Evolutionary conservation across 2,329 filamentous ascomycete species (phyloP), one percentile per base, ranked within the genome.

Genomic region (Colletotrichum destructivum): DNA sequence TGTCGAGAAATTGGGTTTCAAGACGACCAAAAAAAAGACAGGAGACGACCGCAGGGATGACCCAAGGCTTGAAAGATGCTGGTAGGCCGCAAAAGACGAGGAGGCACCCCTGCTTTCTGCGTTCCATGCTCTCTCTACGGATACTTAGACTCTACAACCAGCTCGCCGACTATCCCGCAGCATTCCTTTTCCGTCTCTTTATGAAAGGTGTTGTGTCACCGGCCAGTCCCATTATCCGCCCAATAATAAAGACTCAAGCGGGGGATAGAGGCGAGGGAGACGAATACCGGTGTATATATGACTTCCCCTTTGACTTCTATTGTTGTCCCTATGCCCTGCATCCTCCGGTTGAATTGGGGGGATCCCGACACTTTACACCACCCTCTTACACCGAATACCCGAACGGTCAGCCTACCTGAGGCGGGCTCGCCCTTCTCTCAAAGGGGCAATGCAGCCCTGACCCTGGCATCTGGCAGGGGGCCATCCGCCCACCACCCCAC

Each of bases 331-430:
- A 64, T 71, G 54, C 61, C 8, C 31, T 38, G 31, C n/a, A 55
- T 55, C 42, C 15, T 16, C 57, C 23, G 52, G 64, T 49, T 44
- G 49, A 42, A 55, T 46, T 31, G 26, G 26, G 26, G 26, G 26
- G 26, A 31, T 31, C 63, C 63, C 44, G n/a, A 35, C 23, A 54
- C 23, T 42, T 40, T 9, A 13, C 52, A 31, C 26, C 44, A 16
- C 38, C 21, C 44, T 63, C 60, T 51, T 60, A 69, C 40, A 71
- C 64, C 69, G 52, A 71, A 38, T 59, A 47, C 21, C 59, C 46
- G 64, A 63, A 71, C 65, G 46, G 65, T 59, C 69, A 69, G 52
- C 69, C 52, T 59, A 63, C 57, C 51, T 54, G 7, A 35, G 8
- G 31, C 7, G 31, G 65, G 65, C 59, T 54, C 52, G 26, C 46